phyloP scores from a whole-genome alignment of 2,329 filamentous ascomycete genomes.

The Fusarium phyllophilum region DNA sequence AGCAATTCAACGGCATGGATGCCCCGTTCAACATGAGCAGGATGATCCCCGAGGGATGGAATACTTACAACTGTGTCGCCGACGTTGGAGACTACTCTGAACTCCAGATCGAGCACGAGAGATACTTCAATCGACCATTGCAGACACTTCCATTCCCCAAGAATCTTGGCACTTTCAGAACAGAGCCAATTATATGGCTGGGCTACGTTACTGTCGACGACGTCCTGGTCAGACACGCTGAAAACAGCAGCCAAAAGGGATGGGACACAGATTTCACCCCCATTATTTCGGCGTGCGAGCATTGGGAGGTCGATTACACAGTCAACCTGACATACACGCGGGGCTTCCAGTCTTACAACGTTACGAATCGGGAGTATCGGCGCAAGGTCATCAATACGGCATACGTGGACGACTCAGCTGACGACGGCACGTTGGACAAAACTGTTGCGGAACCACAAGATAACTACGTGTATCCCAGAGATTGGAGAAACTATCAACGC shows the following conservation, averaged over 20 bases:
- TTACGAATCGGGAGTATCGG: constrained; percentile 10
- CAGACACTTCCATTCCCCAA: neutral
- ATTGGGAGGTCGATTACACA: constrained; percentile 27
- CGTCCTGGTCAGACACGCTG: neutral
- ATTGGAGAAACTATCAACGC: constrained; percentile 4
- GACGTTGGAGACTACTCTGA: constrained; percentile 21
- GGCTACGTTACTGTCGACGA: constrained; percentile 26
- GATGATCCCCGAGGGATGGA: constrained; percentile 12
- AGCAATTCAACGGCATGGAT: neutral
- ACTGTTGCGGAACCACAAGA: constrained; percentile 12
- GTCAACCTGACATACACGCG: constrained; percentile 25
- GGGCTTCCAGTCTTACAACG: constrained; percentile 26
- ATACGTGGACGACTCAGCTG: neutral
- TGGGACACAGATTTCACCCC: constrained; percentile 16
- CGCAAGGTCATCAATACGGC: constrained; percentile 28
- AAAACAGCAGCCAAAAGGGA: neutral
- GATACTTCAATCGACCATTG: neutral
- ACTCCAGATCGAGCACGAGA: neutral
- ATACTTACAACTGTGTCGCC: constrained; percentile 15
- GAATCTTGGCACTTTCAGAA: constrained; percentile 19
- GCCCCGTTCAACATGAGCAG: constrained; percentile 26
- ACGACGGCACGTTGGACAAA: constrained; percentile 16
- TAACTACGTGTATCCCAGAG: constrained; percentile 14
- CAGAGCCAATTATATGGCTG: constrained; percentile 29
- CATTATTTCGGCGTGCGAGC: constrained; percentile 26